Evolutionary conservation across 1,284 basidiomycete genomes (phyloP), one percentile per base, ranked within the genome.

Genomic region (Meira nashicola): DNA sequence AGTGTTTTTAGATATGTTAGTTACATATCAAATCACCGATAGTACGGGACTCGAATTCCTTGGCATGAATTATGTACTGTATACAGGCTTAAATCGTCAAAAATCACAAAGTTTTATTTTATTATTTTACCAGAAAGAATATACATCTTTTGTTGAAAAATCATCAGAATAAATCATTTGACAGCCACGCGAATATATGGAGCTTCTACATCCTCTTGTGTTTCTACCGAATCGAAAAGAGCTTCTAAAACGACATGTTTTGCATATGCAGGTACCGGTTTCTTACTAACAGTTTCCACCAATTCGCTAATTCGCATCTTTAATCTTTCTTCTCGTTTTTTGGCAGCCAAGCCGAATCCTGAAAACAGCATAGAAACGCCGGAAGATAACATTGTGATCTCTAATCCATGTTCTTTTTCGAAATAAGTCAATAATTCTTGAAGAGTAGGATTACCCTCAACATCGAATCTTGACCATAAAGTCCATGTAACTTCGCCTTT

Each of bases 331-430:
- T 77, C 64, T 39, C 70, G 63, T 68, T 77, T 76, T 64, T 70
- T 74, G 1, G 65, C 55, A 33, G 70, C 63, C 60, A 78, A 56
- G 4, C 50, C 50, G 58, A 76, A 77, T 17, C 66, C 70, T 23
- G 90, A 94, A 90, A 92, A 98, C 39, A 98, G 83, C 93, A 98
- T 95, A 71, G 91, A 94, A 38, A 96, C 92, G 54, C 92, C 93
- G 78, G 92, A 89, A 72, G 90, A 93, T 64, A 97, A 89, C 94
- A 99, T 98, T 63, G 86, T 87, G 60, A 98, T 84, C 25, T 94
- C 89, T 44, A 98, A 85, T 41, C 87, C 87, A 79, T 97, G 89
- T 69, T 89, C 83, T 51, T 83, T 83, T 80, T 87, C 82, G 85
- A 99, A 97, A 83, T 85, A 90, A 62, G 86, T 81, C 52, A 96